Evolutionary conservation across 306 rosid genomes (phyloP).

Genomic region (Cicer judaicum): DNA sequence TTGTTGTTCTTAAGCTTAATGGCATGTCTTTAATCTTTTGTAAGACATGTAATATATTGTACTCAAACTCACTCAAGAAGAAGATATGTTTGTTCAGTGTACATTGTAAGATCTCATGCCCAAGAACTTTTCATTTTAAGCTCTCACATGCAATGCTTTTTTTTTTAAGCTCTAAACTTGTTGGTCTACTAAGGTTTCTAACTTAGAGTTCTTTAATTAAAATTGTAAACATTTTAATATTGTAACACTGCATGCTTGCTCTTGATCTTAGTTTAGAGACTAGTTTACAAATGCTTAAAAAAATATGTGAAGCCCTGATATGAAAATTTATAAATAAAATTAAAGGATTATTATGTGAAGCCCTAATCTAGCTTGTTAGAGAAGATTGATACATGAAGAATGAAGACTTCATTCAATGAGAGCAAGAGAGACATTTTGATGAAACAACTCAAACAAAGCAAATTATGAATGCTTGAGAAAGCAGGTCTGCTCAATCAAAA

Average conservation of each 20-base stretch:
- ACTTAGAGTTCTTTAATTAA: not conserved
- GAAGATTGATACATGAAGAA: conserved; percentile 3
- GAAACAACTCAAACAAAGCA: not conserved
- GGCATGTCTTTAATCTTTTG: not conserved
- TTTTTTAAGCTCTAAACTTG: not conserved
- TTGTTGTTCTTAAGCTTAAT: conserved; percentile 60
- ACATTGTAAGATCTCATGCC: conserved; percentile 20
- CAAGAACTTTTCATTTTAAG: not conserved
- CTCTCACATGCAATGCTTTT: not conserved
- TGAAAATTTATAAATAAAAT: not conserved
- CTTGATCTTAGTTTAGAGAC: not conserved
- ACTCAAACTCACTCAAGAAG: conserved; percentile 19
- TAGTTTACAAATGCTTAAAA: not conserved
- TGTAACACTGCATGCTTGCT: not conserved
- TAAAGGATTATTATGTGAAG: not conserved
- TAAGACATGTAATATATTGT: not conserved
- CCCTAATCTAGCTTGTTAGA: not conserved
- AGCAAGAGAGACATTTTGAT: not conserved
- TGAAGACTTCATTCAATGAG: not conserved
- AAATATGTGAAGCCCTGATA: not conserved
- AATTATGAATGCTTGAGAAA: conserved; percentile 1
- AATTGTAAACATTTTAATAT: not conserved
- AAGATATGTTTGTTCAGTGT: conserved; percentile 28
- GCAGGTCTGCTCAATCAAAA: not conserved
- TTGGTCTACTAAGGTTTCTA: not conserved